Percentiles rank a stretch among this genome's conserved stretches.
These are phyloP conservation scores for Cryptosporidium ubiquitum DNA, from an alignment of 169 alveolate species.

Conservation along the genomic window DNA sequence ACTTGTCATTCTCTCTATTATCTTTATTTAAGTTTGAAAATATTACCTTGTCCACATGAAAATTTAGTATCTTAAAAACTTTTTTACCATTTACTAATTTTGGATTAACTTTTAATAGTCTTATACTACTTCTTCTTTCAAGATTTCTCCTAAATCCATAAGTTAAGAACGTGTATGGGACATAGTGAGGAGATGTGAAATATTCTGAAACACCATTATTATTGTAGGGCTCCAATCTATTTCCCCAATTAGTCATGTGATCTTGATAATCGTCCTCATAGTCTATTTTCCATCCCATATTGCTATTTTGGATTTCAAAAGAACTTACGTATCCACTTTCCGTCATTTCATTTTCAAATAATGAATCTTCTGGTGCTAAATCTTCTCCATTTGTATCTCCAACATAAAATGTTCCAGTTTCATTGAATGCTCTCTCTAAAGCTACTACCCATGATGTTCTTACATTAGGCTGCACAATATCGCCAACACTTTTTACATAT, in stretches of 20 bases:
- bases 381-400: conserved; percentile 12
- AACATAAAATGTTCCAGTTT: conserved; percentile 35
- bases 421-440: conserved; percentile 56
- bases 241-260: neutral
- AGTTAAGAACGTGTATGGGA: conserved; percentile 49
- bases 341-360: neutral
- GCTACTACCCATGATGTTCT: conserved; percentile 64
- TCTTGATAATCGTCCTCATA: neutral
- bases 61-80: neutral
- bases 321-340: neutral
- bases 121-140: conserved; percentile 38
- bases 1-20: neutral
- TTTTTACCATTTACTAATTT: neutral
- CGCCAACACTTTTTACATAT: conserved; percentile 68
- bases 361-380: conserved; percentile 3
- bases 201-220: neutral
- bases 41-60: conserved; percentile 14
- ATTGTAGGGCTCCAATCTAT: neutral
- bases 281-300: conserved; percentile 7
- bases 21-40: neutral
- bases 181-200: conserved; percentile 23
- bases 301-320: neutral
- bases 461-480: conserved; percentile 50
- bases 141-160: conserved; percentile 49
- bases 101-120: conserved; percentile 16